Evolutionary conservation across 768 basidiomycete genomes (phyloP).

Genomic region (Mycena vitilis): DNA sequence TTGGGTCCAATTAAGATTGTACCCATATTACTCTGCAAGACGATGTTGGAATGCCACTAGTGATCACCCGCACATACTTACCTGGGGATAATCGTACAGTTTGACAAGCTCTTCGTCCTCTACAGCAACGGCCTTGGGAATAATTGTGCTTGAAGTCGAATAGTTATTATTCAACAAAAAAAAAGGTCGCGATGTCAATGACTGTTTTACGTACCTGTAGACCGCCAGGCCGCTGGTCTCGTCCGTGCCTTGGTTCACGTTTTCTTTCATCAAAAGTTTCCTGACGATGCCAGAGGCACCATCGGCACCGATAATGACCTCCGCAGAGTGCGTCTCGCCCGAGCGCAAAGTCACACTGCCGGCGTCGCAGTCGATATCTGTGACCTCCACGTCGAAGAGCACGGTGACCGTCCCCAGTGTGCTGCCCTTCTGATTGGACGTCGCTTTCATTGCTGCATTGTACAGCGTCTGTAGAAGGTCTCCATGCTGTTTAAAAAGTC

Average conservation of each 20-base stretch:
- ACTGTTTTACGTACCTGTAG: not conserved
- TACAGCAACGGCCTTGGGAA: not conserved
- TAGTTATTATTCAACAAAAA: too few species aligned
- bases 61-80: not conserved
- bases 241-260: not conserved
- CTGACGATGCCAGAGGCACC: slow-evolving; percentile 11
- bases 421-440: not conserved
- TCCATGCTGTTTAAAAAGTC: slow-evolving; percentile 9
- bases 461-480: slow-evolving; percentile 27
- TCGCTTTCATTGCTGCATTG: slow-evolving; percentile 12
- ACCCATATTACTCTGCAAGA: not conserved
- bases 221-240: slow-evolving; percentile 9
- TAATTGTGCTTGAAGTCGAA: not conserved
- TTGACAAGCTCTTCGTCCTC: not conserved
- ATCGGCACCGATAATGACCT: slow-evolving; percentile 30
- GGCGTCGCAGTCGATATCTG: slow-evolving; percentile 8
- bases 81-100: slow-evolving; percentile 2
- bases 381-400: slow-evolving; percentile 20
- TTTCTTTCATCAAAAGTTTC: not conserved
- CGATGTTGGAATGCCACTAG: too few species aligned
- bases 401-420: slow-evolving; percentile 3
- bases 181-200: too few species aligned
- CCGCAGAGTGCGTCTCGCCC: slow-evolving; percentile 7
- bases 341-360: slow-evolving; percentile 21
- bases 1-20: not conserved